A percentile compares a stretch with the other conserved stretches of the same genome.
Evolutionary conservation across 768 basidiomycete species (phyloP).

Genomic region (Wakefieldia striispora): DNA sequence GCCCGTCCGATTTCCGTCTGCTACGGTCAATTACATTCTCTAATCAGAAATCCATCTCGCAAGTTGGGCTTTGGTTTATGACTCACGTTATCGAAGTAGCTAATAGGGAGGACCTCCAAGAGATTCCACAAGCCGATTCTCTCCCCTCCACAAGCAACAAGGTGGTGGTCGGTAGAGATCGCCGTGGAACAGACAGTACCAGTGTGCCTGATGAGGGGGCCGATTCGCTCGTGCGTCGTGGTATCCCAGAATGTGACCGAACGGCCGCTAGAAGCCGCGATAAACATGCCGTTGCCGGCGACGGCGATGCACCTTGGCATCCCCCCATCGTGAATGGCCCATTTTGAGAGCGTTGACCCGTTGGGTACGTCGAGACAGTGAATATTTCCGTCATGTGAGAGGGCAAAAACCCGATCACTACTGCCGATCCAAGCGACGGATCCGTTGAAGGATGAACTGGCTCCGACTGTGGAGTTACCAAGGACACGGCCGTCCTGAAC

Average conservation of each 20-base stretch:
- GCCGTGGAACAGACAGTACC: background rate
- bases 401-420: background rate
- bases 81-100: too few relatives aligned
- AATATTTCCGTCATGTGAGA: background rate
- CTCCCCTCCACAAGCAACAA: background rate
- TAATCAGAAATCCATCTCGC: too few relatives aligned
- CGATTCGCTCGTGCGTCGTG: too few relatives aligned
- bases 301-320: background rate
- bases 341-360: background rate
- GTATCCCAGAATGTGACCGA: too few relatives aligned
- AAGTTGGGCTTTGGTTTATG: too few relatives aligned
- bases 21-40: too few relatives aligned
- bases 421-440: background rate
- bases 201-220: too few relatives aligned
- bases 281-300: background rate
- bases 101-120: background rate
- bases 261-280: background rate
- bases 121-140: background rate
- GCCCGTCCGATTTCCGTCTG: too few relatives aligned
- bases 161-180: background rate
- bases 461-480: background rate
- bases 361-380: background rate
- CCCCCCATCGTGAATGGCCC: background rate
- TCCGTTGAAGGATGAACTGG: background rate
- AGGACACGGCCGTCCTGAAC: background rate